A percentile compares a stretch with the other conserved stretches of the same genome.
These are phyloP conservation scores for Neonectria punicea DNA, from an alignment of 2,329 filamentous ascomycete genomes.

Conservation along the genomic window DNA sequence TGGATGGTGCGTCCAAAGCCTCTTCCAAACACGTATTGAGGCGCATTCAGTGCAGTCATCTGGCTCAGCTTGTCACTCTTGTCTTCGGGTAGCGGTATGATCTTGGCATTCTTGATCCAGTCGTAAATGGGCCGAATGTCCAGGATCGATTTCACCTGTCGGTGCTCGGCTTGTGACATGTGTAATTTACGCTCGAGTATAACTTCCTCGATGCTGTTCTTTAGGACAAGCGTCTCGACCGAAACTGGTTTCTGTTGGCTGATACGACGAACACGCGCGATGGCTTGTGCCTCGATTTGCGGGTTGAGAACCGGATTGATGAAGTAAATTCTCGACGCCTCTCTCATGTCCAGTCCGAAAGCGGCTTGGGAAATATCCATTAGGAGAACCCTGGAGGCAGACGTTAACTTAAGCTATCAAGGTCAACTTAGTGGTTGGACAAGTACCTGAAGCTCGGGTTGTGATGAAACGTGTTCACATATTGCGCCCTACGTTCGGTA, in stretches of 20 bases:
- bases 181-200: conserved; percentile 78
- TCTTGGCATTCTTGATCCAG: conserved; percentile 66
- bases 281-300: conserved; percentile 87
- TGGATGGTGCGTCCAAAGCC: conserved; percentile 56
- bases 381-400: conserved; percentile 72
- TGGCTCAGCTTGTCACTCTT: conserved; percentile 54
- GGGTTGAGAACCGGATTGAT: conserved; percentile 89
- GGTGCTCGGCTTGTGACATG: conserved; percentile 77
- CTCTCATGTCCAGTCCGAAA: conserved; percentile 85
- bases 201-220: conserved; percentile 83
- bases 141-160: conserved; percentile 64
- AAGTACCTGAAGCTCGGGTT: conserved; percentile 67
- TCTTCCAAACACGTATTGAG: conserved; percentile 63
- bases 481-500: conserved; percentile 73
- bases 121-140: conserved; percentile 68
- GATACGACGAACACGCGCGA: conserved; percentile 89
- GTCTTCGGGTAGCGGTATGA: conserved; percentile 49
- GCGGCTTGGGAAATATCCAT: conserved; percentile 94
- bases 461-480: conserved; percentile 82
- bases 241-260: conserved; percentile 82
- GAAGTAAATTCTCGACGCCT: conserved; percentile 88
- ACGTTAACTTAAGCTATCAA: conserved; percentile 11
- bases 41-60: conserved; percentile 57
- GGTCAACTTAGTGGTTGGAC: neutral
- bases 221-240: conserved; percentile 87